Base-by-base conservation (phyloP, 2,329 filamentous ascomycete genomes). In the Colletotrichum neosansevieriae region DNA sequence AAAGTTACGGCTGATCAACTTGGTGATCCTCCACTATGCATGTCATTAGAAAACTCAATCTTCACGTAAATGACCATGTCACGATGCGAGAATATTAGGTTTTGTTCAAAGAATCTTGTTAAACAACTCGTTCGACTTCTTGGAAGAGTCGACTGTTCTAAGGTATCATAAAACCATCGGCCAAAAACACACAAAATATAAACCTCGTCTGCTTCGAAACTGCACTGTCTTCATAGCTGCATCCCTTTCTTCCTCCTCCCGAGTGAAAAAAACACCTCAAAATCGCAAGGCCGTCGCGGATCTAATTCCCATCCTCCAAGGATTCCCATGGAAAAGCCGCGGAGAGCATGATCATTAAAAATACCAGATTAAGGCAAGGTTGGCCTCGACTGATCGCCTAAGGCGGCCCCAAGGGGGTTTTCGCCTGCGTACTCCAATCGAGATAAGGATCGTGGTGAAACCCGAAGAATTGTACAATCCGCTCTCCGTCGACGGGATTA, bases 401-500 rank as follows among this genome's bases (percentile, higher is more conserved):
- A 54, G 24, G 19, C 36, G 47, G 9, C 34, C 32, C n/a, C 34
- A n/a, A n/a, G 19, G n/a, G 21, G 15, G 53, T 6, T 6, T 15
- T 34, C 24, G 32, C 56, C 38, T 50, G 63, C 49, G 62, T 58
- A 24, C 6, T 45, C 40, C 58, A 47, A 63, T 63, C 62, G 49
- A 45, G 62, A 45, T 57, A 67, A 47, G 44, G 57, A 67, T 67
- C 44, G 67, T 63, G 67, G 36, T 57, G 38, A 58, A 51, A 45
- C 34, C 19, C 57, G 44, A 57, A 47, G 40, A 59, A 50, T 51
- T 70, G 57, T 71, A 63, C 64, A 63, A 63, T 60, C 64, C 69
- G 70, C 58, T 69, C 68, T 66, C 68, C 68, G 29, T 54, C 58
- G 61, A 45, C 67, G 67, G 69, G 44, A 59, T 67, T 58, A 42